A percentile compares a stretch with the other conserved stretches of the same genome.
Evolutionary conservation across 2,329 filamentous ascomycete genomes (phyloP).

Genomic region (Ceratocystis albifundus): DNA sequence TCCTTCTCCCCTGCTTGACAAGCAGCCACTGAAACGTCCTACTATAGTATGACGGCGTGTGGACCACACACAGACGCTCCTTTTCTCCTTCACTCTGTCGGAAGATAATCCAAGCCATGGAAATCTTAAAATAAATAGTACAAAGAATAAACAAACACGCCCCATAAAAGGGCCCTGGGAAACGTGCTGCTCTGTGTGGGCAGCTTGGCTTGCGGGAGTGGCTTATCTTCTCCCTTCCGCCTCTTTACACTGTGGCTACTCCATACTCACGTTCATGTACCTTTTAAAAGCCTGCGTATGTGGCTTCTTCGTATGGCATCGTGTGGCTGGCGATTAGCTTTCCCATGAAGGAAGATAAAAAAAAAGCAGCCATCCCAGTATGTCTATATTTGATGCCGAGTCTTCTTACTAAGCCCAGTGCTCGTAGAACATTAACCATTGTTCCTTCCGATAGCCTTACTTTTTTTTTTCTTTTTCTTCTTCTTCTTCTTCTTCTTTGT

Average conservation of each 20-base stretch:
- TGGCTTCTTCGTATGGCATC: not conserved
- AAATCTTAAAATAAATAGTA: slow-evolving; percentile 5
- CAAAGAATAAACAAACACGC: not conserved
- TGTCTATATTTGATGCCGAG: not conserved
- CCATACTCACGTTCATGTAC: not conserved
- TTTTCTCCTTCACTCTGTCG: not conserved
- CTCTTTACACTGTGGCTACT: not conserved
- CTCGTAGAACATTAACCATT: not conserved
- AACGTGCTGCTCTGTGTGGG: not conserved
- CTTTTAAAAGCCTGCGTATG: not conserved
- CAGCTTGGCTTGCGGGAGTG: slow-evolving; percentile 6
- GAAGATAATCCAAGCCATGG: not conserved
- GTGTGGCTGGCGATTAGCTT: no score
- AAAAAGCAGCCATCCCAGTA: no score
- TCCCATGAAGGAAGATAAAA: no score
- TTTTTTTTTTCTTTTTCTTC: not conserved
- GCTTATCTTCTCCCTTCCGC: slow-evolving; percentile 4
- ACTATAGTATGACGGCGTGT: slow-evolving; percentile 2
- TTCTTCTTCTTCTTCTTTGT: not conserved
- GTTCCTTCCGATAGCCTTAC: not conserved
- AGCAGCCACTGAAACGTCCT: slow-evolving; percentile 11
- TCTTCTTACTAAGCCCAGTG: not conserved
- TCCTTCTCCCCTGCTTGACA: not conserved
- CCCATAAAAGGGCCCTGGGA: not conserved
- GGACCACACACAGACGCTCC: slow-evolving; percentile 7